Evolutionary conservation across 2,329 filamentous ascomycete genomes (phyloP), one percentile per base, ranked within the genome.

Genomic region (Nigrospora osmanthi): DNA sequence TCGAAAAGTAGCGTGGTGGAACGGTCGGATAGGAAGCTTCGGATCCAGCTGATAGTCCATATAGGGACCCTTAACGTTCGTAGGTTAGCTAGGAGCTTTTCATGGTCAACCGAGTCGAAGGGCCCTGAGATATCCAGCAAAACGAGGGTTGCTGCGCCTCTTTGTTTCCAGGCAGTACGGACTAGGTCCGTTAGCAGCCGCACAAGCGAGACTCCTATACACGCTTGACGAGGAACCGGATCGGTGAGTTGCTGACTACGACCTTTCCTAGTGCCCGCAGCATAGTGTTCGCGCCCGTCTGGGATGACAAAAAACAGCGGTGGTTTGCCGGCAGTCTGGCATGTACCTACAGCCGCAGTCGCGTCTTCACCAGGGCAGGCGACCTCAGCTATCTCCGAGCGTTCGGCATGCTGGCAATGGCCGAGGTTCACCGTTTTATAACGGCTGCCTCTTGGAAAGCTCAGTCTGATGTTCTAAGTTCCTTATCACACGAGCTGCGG

Each of bases 401-500:
- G 0, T 78, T 81, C 48, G 70, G 70, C 0, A 72, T 73, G 43
- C 70, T 72, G 1, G 72, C 78, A 14, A 79, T 80, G 66, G 69
- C 74, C 0, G 78, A 83, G 45, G 62, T 82, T 1, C 68, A 72
- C 0, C 65, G 73, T 2, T 47, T 77, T 4, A 58, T 66, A 11
- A 53, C 62, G 0, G 43, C 58, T 9, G 53, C 58, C 9, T 62
- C 65, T 0, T 66, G 70, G 33, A 69, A 64, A 42, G 72, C 75
- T 30, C 80, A 80, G 54, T 71, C 72, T 1, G 76, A 81, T 47
- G 74, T 80, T 35, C 68, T 83, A 7, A 73, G 75, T 1, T 80
- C 74, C 1, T 71, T 83, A 4, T 79, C 74, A 3, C 80, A 83
- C 52, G 80, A 83, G 54, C 59, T 83, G 14, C 68, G 80, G 5